Conservation (phyloP, 2,329 filamentous ascomycete species). For the Hymenotorrendiella dingleyae region DNA sequence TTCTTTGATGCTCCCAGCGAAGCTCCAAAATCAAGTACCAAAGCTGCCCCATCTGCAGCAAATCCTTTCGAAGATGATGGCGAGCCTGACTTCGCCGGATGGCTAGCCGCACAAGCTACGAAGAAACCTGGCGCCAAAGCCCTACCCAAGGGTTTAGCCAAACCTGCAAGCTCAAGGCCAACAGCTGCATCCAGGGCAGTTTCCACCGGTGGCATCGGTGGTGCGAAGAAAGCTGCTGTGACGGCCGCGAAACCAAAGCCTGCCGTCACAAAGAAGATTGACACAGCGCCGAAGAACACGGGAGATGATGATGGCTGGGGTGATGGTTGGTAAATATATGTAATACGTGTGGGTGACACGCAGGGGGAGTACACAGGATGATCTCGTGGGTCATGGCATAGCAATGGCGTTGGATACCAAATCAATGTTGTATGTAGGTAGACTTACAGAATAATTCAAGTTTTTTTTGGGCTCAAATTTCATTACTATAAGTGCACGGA, state of each 20-base stretch:
- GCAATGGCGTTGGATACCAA: too few relatives aligned
- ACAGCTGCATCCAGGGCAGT: conserved; percentile 33
- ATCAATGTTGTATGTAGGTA: too few relatives aligned
- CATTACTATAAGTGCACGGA: too few relatives aligned
- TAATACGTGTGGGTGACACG: too few relatives aligned
- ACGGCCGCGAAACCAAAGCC: conserved; percentile 36
- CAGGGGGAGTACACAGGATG: too few relatives aligned
- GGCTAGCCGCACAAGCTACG: conserved; percentile 80
- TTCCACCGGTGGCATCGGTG: conserved; percentile 27
- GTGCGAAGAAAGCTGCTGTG: conserved; percentile 25
- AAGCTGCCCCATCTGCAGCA: conserved; percentile 30
- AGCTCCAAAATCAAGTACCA: conserved; percentile 17
- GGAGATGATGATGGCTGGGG: conserved; percentile 58
- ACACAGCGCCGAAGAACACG: conserved; percentile 57
- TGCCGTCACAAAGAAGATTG: conserved; percentile 56
- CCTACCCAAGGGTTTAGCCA: conserved; percentile 77
- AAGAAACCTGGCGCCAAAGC: conserved; percentile 58
- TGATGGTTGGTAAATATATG: conserved; percentile 59
- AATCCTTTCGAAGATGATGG: conserved; percentile 72
- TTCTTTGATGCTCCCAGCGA: conserved; percentile 34
- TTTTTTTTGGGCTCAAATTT: too few relatives aligned
- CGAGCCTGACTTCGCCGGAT: conserved; percentile 93
- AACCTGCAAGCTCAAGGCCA: conserved; percentile 39
- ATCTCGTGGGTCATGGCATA: too few relatives aligned
- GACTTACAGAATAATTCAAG: too few relatives aligned